Evolutionary conservation across 2,329 filamentous ascomycete species (phyloP), one percentile per base, ranked within the genome.

Genomic region (Hortaea werneckii): DNA sequence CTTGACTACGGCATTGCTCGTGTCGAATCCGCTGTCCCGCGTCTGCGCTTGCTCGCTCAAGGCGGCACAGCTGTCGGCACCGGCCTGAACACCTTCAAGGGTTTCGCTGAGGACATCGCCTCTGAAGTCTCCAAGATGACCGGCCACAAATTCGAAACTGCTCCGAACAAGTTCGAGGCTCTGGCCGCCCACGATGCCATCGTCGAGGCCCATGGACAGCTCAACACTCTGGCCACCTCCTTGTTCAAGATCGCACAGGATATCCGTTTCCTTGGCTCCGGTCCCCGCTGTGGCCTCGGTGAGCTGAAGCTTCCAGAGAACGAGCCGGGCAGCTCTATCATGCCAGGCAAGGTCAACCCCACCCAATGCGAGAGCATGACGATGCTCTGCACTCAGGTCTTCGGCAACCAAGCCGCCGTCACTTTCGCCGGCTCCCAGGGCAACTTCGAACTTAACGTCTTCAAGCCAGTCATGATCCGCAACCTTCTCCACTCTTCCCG

Each of bases 291-390:
- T 69, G 92, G 92, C 62, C 83, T 96, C 20, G 90, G 89, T 55
- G 92, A 98, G 74, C 79, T 98, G 53, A 79, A 79, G 62, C 80
- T 98, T 43, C 92, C 92, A 27, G 92, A 98, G 75, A 98, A 98
- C 73, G 92, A 98, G 75, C 92, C 92, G 30, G 90, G 90, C 54
- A 92, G 85, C 63, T 94, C 86, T 58, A 96, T 98, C 75, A 98
- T 98, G 92, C 92, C 92, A 39, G 92, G 92, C 63, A 98, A 98
- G 76, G 92, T 98, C 66, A 98, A 98, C 76, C 92, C 92, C 29
- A 98, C 92, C 29, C 92, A 98, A 73, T 95, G 88, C 71, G 92
- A 98, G 76, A 86, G 88, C 51, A 74, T 98, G 67, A 96, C 92
- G 58, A 98, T 98, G 92, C 76, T 96, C 50, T 95, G 90, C 74